These are phyloP conservation scores for Ramichloridium luteum DNA, from an alignment of 2,329 filamentous ascomycete species.

Conservation along the genomic window DNA sequence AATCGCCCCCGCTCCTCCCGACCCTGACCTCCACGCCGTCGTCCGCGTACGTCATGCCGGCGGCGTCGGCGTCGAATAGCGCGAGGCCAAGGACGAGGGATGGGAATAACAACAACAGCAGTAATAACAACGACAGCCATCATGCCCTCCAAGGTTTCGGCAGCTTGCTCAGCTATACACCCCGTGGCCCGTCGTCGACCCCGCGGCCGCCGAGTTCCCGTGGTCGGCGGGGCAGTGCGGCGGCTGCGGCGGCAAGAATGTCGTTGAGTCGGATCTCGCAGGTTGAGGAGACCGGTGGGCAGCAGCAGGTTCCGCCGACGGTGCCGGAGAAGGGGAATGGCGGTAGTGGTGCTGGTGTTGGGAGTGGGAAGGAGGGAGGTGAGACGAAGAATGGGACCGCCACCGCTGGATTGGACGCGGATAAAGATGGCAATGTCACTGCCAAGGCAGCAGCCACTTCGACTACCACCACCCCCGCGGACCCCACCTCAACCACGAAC, in stretches of 20 bases:
- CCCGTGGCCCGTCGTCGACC: no score
- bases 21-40: constrained; percentile 13
- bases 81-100: constrained; percentile 14
- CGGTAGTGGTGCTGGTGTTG: no score
- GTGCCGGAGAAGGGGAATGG: no score
- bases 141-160: background rate
- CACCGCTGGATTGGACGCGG: background rate
- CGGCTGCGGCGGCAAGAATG: no score
- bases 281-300: no score
- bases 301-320: background rate
- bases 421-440: background rate
- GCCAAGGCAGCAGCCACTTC: background rate
- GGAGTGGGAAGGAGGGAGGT: no score
- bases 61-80: no score
- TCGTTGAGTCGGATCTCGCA: no score
- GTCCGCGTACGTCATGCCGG: constrained; percentile 12
- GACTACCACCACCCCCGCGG: background rate
- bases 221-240: background rate
- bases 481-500: background rate
- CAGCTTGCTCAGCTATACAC: no score
- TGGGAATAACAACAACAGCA: background rate
- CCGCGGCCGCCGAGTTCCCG: background rate
- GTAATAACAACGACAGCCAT: background rate
- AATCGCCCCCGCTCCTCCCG: constrained; percentile 10
- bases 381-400: no score